phyloP scores from a whole-genome alignment of 257 asterid genomes.

The Leptodermis oblonga region DNA sequence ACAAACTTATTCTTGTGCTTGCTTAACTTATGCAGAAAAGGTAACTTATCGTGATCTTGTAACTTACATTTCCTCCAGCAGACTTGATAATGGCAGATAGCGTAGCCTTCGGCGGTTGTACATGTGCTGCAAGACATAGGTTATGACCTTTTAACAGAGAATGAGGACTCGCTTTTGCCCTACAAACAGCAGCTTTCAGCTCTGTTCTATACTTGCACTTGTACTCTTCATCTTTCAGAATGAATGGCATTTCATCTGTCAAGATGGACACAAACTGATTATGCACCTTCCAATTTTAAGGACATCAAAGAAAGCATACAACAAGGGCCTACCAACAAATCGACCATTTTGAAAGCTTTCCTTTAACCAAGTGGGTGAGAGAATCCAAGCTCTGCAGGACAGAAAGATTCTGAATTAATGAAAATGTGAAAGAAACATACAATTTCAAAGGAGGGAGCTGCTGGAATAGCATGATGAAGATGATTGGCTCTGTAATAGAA shows the following conservation, averaged over 20 bases:
- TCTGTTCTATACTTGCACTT: constrained; percentile 46
- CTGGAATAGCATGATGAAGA: background rate
- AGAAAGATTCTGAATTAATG: background rate
- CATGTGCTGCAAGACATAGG: constrained; percentile 63
- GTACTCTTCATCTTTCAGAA: constrained; percentile 68
- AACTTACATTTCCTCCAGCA: constrained; percentile 93
- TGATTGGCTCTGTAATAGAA: background rate
- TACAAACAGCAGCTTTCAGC: constrained; percentile 54
- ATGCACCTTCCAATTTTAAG: background rate
- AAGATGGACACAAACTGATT: constrained; percentile 11
- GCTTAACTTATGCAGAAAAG: background rate
- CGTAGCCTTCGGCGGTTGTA: constrained; percentile 57
- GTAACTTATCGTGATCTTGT: background rate
- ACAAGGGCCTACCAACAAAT: constrained; percentile 54
- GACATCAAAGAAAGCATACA: constrained; percentile 1
- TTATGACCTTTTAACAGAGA: constrained; percentile 69
- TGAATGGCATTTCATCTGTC: constrained; percentile 71
- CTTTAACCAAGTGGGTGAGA: constrained; percentile 83
- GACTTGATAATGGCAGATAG: constrained; percentile 57
- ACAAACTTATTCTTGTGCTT: background rate
- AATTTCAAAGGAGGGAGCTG: background rate
- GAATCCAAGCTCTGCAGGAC: constrained; percentile 74
- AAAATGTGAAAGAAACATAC: background rate
- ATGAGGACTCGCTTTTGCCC: constrained; percentile 51
- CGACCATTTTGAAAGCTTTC: constrained; percentile 72